Percentiles rank a stretch among this genome's conserved stretches.
Evolutionary conservation across 1,284 basidiomycete species (phyloP).

Genomic region (Cryptococcus sp.): DNA sequence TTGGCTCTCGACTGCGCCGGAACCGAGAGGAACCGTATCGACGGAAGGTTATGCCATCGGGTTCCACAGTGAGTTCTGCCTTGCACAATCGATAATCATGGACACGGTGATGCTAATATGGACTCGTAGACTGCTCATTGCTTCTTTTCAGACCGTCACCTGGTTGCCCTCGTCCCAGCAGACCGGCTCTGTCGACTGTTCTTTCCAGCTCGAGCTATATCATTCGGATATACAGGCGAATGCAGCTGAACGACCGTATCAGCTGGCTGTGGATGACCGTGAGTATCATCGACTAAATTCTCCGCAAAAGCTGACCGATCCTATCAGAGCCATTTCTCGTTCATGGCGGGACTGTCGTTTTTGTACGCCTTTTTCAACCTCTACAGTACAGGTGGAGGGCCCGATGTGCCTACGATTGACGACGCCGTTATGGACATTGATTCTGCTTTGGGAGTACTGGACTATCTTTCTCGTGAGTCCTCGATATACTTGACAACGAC

Average conservation of each 20-base stretch:
- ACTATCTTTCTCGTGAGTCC: constrained; percentile 51
- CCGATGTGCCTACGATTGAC: constrained; percentile 48
- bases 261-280: constrained; percentile 55
- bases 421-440: constrained; percentile 54
- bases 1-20: constrained; percentile 51
- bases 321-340: constrained; percentile 44
- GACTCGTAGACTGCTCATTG: constrained; percentile 47
- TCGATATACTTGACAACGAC: neutral
- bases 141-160: constrained; percentile 53
- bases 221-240: constrained; percentile 53
- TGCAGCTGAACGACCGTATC: constrained; percentile 55
- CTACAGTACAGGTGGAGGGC: constrained; percentile 49
- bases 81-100: neutral
- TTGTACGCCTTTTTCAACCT: constrained; percentile 55
- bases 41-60: constrained; percentile 53
- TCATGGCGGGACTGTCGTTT: constrained; percentile 55
- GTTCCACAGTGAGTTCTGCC: constrained; percentile 50
- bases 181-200: constrained; percentile 49
- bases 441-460: constrained; percentile 51
- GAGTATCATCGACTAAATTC: constrained; percentile 9
- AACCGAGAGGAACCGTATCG: constrained; percentile 51
- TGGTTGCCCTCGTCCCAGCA: constrained; percentile 51
- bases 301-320: constrained; percentile 4
- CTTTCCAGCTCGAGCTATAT: constrained; percentile 54
- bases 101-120: neutral